A percentile compares a stretch with the other conserved stretches of the same genome.
phyloP scores from a whole-genome alignment of 345 rosid genomes.

The Rhizophora mangle region DNA sequence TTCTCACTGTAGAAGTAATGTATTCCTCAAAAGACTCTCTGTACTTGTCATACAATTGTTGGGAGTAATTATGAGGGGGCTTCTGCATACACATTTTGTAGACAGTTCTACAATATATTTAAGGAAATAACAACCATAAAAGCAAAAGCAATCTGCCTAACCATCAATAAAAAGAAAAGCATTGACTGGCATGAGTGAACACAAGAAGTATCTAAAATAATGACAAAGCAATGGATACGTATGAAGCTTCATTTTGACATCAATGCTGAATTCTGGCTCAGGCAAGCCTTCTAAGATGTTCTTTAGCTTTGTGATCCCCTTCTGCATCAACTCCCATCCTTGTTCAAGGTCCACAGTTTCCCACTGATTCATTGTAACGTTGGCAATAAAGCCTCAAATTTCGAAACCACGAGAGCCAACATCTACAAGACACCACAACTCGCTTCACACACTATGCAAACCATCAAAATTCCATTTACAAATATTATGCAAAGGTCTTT shows the following conservation, averaged over 20 bases:
- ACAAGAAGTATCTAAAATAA: background rate
- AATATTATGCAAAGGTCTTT: too few species aligned
- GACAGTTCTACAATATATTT: constrained; percentile 19
- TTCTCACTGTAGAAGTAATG: constrained; percentile 23
- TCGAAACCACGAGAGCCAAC: constrained; percentile 2
- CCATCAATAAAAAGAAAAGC: background rate
- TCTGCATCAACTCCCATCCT: constrained; percentile 91
- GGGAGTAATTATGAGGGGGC: constrained; percentile 38
- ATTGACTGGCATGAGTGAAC: background rate
- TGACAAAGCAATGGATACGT: constrained; percentile 17
- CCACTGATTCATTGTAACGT: constrained; percentile 54
- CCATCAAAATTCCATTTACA: too few species aligned
- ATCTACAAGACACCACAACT: background rate
- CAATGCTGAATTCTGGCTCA: constrained; percentile 33
- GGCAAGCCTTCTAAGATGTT: constrained; percentile 55
- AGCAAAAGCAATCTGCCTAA: background rate
- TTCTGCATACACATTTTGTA: constrained; percentile 42
- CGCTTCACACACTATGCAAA: too few species aligned
- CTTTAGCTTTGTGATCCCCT: constrained; percentile 76
- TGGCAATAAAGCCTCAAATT: constrained; percentile 11
- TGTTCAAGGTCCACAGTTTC: constrained; percentile 70
- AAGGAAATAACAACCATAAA: background rate
- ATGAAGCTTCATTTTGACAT: constrained; percentile 40
- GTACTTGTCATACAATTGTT: constrained; percentile 33
- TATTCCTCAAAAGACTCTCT: constrained; percentile 28